phyloP scores from a whole-genome alignment of 768 basidiomycete genomes.

The Cyclocybe aegerita region DNA sequence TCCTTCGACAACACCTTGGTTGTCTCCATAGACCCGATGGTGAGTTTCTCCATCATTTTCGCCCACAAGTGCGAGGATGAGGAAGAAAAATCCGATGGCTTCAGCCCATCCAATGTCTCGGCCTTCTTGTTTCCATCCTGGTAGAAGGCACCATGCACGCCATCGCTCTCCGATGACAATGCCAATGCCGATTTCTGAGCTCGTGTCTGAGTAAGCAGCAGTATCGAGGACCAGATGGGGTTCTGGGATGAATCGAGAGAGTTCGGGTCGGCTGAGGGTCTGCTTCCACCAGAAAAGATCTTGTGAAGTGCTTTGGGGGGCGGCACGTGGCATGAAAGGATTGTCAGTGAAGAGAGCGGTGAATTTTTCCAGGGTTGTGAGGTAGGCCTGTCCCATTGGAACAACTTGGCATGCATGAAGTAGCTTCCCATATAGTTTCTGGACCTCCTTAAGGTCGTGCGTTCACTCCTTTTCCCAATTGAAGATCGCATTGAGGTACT shows the following conservation, averaged over 20 bases:
- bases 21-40: conserved; percentile 33
- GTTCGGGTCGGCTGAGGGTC: not conserved
- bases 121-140: conserved; percentile 11
- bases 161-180: conserved; percentile 28
- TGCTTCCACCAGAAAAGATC: not conserved
- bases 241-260: conserved; percentile 24
- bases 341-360: too few relatives aligned
- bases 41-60: not conserved
- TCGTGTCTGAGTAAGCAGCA: conserved; percentile 42
- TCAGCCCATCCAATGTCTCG: conserved; percentile 49
- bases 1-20: conserved; percentile 38
- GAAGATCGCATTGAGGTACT: conserved; percentile 34
- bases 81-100: conserved; percentile 41
- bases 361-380: conserved; percentile 29
- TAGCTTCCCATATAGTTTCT: conserved; percentile 34
- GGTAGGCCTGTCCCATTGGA: conserved; percentile 29
- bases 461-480: not conserved
- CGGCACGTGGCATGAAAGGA: too few relatives aligned
- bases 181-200: conserved; percentile 32
- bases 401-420: conserved; percentile 25
- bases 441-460: conserved; percentile 20
- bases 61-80: not conserved
- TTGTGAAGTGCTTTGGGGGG: too few relatives aligned
- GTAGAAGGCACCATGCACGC: conserved; percentile 28
- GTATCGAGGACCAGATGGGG: conserved; percentile 22